These are phyloP conservation scores for Mycena galopus DNA, from an alignment of 768 basidiomycete species.

Conservation along the genomic window DNA sequence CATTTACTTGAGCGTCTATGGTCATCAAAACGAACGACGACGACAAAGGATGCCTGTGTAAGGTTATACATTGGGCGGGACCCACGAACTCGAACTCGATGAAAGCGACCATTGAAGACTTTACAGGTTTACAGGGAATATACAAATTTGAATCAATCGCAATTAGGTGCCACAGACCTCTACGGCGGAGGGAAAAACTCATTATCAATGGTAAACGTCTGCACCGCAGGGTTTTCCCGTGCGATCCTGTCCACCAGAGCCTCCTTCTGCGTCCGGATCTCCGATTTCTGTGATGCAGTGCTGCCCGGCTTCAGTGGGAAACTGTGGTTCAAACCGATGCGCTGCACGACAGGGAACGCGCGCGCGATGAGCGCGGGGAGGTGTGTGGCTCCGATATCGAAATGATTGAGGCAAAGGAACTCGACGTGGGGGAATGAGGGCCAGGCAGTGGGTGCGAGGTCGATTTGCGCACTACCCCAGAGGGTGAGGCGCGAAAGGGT, in stretches of 20 bases:
- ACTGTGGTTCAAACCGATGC: background rate
- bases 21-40: no score
- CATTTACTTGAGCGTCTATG: no score
- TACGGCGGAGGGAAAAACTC: constrained; percentile 1
- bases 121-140: no score
- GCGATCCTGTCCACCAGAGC: background rate
- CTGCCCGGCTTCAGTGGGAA: background rate
- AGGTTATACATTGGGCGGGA: no score
- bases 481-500: background rate
- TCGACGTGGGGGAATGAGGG: constrained; percentile 9
- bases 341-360: constrained; percentile 21
- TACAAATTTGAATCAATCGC: no score
- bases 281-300: background rate
- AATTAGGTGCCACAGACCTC: no score
- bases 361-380: constrained; percentile 5
- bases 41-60: no score
- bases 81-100: no score
- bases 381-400: background rate
- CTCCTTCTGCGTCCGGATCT: background rate
- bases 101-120: no score
- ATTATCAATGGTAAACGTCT: background rate
- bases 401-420: background rate
- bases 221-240: background rate
- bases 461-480: background rate
- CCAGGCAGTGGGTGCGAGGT: background rate